Evolutionary conservation across 495 filamentous ascomycete species (phyloP), one percentile per base, ranked within the genome.

Genomic region (Podospora tetraspora): DNA sequence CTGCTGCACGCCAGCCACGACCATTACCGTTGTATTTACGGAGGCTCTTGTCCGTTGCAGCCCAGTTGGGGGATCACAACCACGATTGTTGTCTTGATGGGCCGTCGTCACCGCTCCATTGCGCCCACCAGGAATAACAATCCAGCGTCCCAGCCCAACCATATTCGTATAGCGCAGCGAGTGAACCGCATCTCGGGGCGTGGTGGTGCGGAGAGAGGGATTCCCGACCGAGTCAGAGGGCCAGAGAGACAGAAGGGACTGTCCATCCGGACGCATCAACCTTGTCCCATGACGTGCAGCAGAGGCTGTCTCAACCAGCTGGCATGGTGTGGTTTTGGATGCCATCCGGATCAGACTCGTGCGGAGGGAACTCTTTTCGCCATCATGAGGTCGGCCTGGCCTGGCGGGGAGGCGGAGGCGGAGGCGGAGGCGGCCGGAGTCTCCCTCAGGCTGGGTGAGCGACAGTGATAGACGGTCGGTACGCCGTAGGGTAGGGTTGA

Each of bases 261-360:
- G 27, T 29, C 58, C 22, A 25, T 30, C 22, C 22, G 21, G 52
- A 57, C 19, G 23, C 58, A 67, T 68, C 66, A 59, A 27, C 59
- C 11, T 25, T 61, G 23, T 30, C 61, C 61, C 66, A 68, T 68
- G 66, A 68, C 66, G 59, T 60, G 66, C 59, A 30, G 32, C 29
- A 52, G 37, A 52, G 43, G n/a, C 19, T 52, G 43, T 52, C 43
- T 52, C 43, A 52, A n/a, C 43, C 43, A n/a, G 43, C 43, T 52
- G 43, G 43, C 43, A 52, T 52, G 43, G 43, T n/a, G 43, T 52
- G 43, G 43, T 52, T 52, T 52, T 7, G 43, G 43, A 52, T 52
- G 43, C 43, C 43, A n/a, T 52, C 43, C 43, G 37, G 37, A 43
- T 43, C 37, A 52, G 16, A n/a, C 37, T 52, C 37, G 25, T 25